These are phyloP conservation scores for Blastocystis sp. DNA, from an alignment of 352 stramenopile genomes.

Conservation along the genomic window DNA sequence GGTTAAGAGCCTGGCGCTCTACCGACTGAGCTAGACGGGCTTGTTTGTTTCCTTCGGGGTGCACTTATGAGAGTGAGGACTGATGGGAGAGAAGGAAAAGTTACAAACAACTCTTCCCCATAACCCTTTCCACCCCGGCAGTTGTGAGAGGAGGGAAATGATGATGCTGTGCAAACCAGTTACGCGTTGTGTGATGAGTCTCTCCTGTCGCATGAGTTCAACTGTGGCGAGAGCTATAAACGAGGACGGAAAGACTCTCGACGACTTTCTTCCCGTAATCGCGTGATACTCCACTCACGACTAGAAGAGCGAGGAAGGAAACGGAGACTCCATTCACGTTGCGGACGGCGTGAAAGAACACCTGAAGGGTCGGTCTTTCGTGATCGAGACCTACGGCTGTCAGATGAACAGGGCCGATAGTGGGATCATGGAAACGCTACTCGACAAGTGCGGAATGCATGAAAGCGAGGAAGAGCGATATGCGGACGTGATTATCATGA, in stretches of 20 bases:
- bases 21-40: slow-evolving; percentile 31
- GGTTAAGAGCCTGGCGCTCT: no score
- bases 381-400: slow-evolving; percentile 93
- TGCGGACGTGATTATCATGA: slow-evolving; percentile 91
- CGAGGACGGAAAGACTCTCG: slow-evolving; percentile 48
- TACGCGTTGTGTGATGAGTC: background rate
- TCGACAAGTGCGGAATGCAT: slow-evolving; percentile 77
- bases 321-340: background rate
- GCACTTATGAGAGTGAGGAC: background rate
- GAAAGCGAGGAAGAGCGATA: slow-evolving; percentile 76
- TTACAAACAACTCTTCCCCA: background rate
- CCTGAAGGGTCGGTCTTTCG: slow-evolving; percentile 70
- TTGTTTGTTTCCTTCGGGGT: background rate
- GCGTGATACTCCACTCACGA: background rate
- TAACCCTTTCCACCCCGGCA: background rate
- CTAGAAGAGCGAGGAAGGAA: background rate
- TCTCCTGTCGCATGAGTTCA: no score
- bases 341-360: background rate
- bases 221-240: background rate
- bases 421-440: slow-evolving; percentile 91
- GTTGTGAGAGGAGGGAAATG: background rate
- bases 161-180: background rate
- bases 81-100: background rate
- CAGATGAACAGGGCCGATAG: slow-evolving; percentile 99
- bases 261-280: slow-evolving; percentile 14